Conservation (phyloP, 2,329 filamentous ascomycete genomes). For the Daldinia sp. region DNA sequence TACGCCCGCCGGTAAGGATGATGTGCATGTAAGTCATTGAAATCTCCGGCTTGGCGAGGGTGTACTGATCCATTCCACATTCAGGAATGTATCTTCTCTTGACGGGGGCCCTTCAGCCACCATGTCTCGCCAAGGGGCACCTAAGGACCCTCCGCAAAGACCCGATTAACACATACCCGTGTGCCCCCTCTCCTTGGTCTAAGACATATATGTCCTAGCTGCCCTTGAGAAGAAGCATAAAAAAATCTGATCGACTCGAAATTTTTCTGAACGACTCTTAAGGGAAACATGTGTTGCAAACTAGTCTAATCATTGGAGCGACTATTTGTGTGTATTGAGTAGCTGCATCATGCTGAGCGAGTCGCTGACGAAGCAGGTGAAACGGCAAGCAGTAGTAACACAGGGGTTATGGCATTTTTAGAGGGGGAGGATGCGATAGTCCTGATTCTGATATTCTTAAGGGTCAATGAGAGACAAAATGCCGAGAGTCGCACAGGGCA, state of each 20-base stretch:
- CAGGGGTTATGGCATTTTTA: constrained; percentile 13
- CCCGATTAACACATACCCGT: constrained; percentile 30
- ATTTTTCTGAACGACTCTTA: not conserved
- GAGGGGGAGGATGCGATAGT: constrained; percentile 16
- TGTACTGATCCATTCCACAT: constrained; percentile 37
- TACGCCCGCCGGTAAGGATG: constrained; percentile 29
- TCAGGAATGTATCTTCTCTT: constrained; percentile 32
- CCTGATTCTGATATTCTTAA: constrained; percentile 1
- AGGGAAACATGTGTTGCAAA: constrained; percentile 15
- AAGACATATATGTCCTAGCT: constrained; percentile 33
- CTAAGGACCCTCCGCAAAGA: constrained; percentile 33
- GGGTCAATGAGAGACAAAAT: constrained; percentile 23
- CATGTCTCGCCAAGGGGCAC: constrained; percentile 27
- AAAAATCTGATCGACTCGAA: constrained; percentile 6
- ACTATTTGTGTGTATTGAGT: constrained; percentile 3
- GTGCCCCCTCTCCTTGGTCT: constrained; percentile 22
- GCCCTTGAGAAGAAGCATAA: constrained; percentile 19
- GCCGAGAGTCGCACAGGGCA: constrained; percentile 24
- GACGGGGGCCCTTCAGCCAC: constrained; percentile 23
- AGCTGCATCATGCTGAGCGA: constrained; percentile 15
- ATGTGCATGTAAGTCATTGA: constrained; percentile 42
- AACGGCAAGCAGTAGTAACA: constrained; percentile 2
- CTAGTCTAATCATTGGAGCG: constrained; percentile 8
- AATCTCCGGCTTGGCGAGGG: constrained; percentile 45
- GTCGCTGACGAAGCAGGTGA: constrained; percentile 32